Evolutionary conservation across 768 basidiomycete genomes (phyloP).

Genomic region (Russula sp.): DNA sequence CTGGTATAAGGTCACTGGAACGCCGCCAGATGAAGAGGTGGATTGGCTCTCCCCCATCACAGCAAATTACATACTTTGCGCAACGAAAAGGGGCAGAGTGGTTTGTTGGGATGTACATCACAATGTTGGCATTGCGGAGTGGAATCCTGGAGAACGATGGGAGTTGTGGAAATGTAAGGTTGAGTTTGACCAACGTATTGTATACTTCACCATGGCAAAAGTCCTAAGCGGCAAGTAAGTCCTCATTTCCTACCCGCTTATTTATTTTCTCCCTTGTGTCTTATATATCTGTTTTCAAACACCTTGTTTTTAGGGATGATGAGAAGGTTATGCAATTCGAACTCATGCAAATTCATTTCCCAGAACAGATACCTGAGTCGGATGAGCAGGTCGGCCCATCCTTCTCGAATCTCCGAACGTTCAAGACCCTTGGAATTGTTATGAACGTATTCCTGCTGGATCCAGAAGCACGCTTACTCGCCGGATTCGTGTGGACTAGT

Average conservation of each 20-base stretch:
- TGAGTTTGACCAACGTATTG: conserved; percentile 63
- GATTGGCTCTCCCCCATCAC: conserved; percentile 77
- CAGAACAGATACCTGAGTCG: conserved; percentile 29
- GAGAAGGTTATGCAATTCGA: conserved; percentile 63
- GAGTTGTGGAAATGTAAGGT: conserved; percentile 76
- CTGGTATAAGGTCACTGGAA: conserved; percentile 67
- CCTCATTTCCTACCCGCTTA: background rate
- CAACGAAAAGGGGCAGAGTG: conserved; percentile 69
- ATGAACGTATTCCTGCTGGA: conserved; percentile 77
- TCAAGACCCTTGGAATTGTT: conserved; percentile 59
- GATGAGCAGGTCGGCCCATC: conserved; percentile 31
- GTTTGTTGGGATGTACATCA: conserved; percentile 71
- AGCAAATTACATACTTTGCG: conserved; percentile 68
- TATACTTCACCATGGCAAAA: conserved; percentile 67
- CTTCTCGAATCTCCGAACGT: conserved; percentile 55
- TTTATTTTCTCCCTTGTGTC: background rate
- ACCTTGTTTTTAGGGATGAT: conserved; percentile 32
- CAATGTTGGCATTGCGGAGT: conserved; percentile 57
- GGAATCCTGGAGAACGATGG: conserved; percentile 58
- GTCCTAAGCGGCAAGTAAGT: conserved; percentile 19
- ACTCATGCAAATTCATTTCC: conserved; percentile 61
- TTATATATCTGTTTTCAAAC: background rate
- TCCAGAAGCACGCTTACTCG: conserved; percentile 52
- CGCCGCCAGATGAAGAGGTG: conserved; percentile 62
- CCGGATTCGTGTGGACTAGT: conserved; percentile 66